phyloP scores from a whole-genome alignment of 257 asterid genomes.

The Lycium ferocissimum region DNA sequence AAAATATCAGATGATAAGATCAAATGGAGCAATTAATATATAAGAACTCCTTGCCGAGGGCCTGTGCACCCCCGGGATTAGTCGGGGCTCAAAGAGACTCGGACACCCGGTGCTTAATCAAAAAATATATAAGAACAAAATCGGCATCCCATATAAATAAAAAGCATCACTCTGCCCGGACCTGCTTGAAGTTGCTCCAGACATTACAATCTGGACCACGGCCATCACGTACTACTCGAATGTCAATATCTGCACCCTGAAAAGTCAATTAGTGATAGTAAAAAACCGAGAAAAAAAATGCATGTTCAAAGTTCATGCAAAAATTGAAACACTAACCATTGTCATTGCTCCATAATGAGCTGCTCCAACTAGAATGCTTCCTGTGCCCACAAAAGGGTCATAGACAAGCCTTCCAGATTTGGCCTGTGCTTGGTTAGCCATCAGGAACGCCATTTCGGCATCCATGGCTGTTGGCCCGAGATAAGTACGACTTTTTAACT shows the following conservation, averaged over 20 bases:
- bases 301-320: constrained; percentile 19
- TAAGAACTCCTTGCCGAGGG: too few species aligned
- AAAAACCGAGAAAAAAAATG: not conserved
- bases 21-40: not conserved
- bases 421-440: constrained; percentile 97
- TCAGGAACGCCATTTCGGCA: constrained; percentile 99
- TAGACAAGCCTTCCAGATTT: constrained; percentile 84
- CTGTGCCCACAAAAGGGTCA: constrained; percentile 99
- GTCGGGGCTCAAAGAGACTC: too few species aligned
- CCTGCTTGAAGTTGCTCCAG: constrained; percentile 98
- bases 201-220: constrained; percentile 96
- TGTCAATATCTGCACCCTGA: constrained; percentile 99
- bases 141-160: not conserved
- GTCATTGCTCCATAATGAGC: constrained; percentile 99
- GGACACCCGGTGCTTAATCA: too few species aligned
- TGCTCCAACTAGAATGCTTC: constrained; percentile 94
- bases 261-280: constrained; percentile 47
- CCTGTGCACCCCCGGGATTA: too few species aligned
- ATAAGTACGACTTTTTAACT: constrained; percentile 93
- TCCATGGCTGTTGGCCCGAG: constrained; percentile 99
- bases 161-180: constrained; percentile 21
- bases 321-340: constrained; percentile 65
- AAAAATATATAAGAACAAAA: constrained; percentile 17
- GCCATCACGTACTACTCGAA: constrained; percentile 99
- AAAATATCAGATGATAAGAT: constrained; percentile 10